phyloP scores from a whole-genome alignment of 257 asterid genomes.

The Jasminum sambac region DNA sequence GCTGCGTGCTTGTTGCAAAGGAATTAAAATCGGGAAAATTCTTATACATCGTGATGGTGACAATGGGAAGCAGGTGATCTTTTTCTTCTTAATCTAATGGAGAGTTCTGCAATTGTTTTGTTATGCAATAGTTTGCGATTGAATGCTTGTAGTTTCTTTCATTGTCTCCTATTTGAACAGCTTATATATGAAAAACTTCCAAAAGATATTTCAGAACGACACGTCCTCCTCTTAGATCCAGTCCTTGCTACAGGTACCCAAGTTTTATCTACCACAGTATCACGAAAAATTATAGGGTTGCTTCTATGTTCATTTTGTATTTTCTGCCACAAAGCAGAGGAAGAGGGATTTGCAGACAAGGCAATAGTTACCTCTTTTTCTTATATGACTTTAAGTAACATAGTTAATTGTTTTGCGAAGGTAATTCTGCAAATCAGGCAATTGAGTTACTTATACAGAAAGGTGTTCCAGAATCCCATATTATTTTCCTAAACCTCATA shows the following conservation, averaged over 20 bases:
- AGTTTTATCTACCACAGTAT: not conserved
- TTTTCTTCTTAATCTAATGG: slow-evolving; percentile 10
- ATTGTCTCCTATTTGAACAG: slow-evolving; percentile 44
- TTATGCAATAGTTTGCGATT: slow-evolving; percentile 11
- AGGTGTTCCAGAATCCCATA: slow-evolving; percentile 98
- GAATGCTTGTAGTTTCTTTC: not conserved
- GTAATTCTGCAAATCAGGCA: slow-evolving; percentile 99
- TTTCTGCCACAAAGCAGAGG: not conserved
- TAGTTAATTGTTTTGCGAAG: slow-evolving; percentile 35
- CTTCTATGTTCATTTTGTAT: slow-evolving; percentile 4
- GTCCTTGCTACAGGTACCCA: slow-evolving; percentile 94
- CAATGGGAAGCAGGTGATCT: slow-evolving; percentile 85
- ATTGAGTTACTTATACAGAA: slow-evolving; percentile 87
- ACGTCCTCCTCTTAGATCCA: slow-evolving; percentile 95
- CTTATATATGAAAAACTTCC: slow-evolving; percentile 98
- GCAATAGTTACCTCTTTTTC: not conserved
- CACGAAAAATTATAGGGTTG: not conserved
- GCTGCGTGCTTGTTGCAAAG: slow-evolving; percentile 98
- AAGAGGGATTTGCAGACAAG: not conserved
- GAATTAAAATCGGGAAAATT: slow-evolving; percentile 95
- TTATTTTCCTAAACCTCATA: slow-evolving; percentile 90
- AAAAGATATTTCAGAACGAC: slow-evolving; percentile 84
- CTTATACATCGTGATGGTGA: slow-evolving; percentile 97
- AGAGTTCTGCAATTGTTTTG: slow-evolving; percentile 17
- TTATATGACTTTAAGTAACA: not conserved